These are phyloP conservation scores for Lactarius trivialis DNA, from an alignment of 768 basidiomycete genomes.

Conservation along the genomic window DNA sequence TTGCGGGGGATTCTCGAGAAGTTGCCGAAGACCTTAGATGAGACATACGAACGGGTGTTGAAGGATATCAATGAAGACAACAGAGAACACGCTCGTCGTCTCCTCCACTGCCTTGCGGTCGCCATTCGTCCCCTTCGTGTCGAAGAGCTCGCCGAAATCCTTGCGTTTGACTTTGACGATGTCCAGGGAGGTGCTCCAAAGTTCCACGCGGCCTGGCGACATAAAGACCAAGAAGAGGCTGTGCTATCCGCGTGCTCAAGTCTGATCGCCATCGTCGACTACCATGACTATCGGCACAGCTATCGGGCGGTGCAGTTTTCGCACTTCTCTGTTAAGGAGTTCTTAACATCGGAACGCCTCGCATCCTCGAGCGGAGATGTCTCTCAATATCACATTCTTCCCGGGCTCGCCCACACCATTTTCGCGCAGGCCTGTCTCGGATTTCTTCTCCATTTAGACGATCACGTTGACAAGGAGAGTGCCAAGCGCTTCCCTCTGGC, in stretches of 20 bases:
- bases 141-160: neutral
- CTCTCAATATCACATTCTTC: neutral
- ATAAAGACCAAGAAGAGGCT: constrained; percentile 1
- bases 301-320: neutral
- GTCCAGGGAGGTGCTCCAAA: neutral
- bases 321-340: constrained; percentile 2
- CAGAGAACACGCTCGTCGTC: neutral
- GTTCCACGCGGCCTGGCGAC: neutral
- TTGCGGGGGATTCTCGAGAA: neutral
- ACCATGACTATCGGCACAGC: too few relatives aligned
- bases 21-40: neutral
- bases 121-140: neutral
- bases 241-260: neutral
- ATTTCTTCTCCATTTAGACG: neutral
- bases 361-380: neutral
- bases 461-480: neutral
- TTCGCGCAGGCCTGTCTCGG: neutral
- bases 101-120: constrained; percentile 1
- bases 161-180: neutral
- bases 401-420: neutral
- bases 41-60: neutral
- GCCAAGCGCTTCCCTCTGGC: neutral
- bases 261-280: neutral
- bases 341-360: neutral
- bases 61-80: neutral